Percentiles rank a stretch among this genome's conserved stretches.
Conservation (phyloP, 192 early-diverging fungal species). For the Linnemannia hyalina region DNA sequence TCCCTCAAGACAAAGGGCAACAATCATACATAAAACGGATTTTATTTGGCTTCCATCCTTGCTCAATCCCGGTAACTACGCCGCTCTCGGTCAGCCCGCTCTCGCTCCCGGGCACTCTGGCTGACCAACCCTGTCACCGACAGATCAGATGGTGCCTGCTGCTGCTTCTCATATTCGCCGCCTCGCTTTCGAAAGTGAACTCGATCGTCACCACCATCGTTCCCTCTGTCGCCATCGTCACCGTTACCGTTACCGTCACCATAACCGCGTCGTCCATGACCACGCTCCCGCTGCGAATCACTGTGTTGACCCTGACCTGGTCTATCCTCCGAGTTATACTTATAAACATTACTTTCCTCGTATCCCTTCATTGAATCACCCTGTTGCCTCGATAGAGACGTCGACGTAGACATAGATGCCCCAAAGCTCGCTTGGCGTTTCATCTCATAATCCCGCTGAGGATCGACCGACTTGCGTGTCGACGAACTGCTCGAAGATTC, state of each 20-base stretch:
- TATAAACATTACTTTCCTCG: conserved; percentile 11
- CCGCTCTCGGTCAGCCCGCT: conserved; percentile 23
- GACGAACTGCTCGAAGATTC: conserved; percentile 13
- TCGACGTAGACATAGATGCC: not conserved
- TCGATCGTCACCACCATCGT: not conserved
- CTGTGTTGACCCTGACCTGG: not conserved
- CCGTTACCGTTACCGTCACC: conserved; percentile 5
- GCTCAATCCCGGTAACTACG: conserved; percentile 1
- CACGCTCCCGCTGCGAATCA: not conserved
- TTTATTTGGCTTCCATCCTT: too few species aligned
- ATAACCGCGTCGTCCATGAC: conserved; percentile 14
- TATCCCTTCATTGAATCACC: not conserved
- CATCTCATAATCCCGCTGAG: conserved; percentile 33
- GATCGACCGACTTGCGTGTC: conserved; percentile 14
- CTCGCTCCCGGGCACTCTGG: conserved; percentile 30
- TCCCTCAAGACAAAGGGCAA: too few species aligned
- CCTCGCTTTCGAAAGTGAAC: not conserved
- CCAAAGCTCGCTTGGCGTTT: conserved; percentile 17
- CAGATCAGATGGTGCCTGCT: conserved; percentile 7
- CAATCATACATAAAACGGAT: too few species aligned
- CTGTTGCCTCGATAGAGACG: not conserved
- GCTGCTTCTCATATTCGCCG: conserved; percentile 4
- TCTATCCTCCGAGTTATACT: not conserved
- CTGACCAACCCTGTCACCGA: conserved; percentile 20
- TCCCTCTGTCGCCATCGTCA: not conserved